Evolutionary conservation across 2,329 filamentous ascomycete genomes (phyloP), one percentile per base, ranked within the genome.

Genomic region (Grosmannia huntii): DNA sequence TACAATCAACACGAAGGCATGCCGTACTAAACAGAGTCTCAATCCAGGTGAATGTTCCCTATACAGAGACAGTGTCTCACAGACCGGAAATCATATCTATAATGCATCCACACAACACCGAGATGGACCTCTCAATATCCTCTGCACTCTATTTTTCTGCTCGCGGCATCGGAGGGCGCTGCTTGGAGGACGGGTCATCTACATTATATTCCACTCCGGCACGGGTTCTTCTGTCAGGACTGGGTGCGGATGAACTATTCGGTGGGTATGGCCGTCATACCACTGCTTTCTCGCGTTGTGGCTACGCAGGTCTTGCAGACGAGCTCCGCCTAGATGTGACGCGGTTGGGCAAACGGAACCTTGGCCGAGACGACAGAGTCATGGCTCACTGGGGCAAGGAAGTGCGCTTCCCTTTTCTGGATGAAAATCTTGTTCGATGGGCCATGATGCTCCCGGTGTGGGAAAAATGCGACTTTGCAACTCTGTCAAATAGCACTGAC

Each of bases 111-210:
- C 94, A 99, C 71, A 92, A 96, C 64, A 99, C 94, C 0, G 94
- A 99, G 71, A 99, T 99, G 94, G 94, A 99, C 66, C 77, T 99
- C 0, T 99, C 94, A 4, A 99, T 99, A 65, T 87, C 89, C 0
- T 86, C 82, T 65, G 94, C 94, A 0, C 76, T 99, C n/a, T 97
- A 96, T 70, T 99, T 99, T 73, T 90, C 94, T 6, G 85, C 92
- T 0, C 81, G 90, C 46, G 92, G 90, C 0, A 69, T 73, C 55
- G 89, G 86, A 0, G 73, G 76, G 46, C 72, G 72, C 57, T 2
- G 67, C 65, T 62, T 63, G 60, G 63, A 50, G 53, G 33, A 14
- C 2, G 10, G 55, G 38, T 62, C 60, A 23, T 62, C 60, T 12
- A n/a, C 10, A n/a, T 16, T 5, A 14, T 48, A 11, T 23, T 46